A percentile compares a stretch with the other conserved stretches of the same genome.
These are phyloP conservation scores for Mucor indicus DNA, from an alignment of 371 early-diverging fungal species.

Conservation along the genomic window DNA sequence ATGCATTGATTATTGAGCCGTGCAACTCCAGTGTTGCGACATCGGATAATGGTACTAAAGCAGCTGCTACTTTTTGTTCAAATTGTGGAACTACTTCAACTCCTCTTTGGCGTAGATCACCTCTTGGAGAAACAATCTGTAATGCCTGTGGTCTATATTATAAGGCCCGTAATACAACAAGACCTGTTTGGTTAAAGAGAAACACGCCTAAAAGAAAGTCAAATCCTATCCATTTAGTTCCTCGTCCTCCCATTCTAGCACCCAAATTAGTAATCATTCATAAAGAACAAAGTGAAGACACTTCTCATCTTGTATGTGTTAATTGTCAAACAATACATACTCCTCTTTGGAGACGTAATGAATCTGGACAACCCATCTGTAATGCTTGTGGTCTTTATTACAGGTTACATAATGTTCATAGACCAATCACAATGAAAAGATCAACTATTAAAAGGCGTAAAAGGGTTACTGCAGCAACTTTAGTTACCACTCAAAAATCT, in stretches of 20 bases:
- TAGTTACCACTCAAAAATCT: not conserved
- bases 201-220: slow-evolving; percentile 37
- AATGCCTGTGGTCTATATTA: slow-evolving; percentile 92
- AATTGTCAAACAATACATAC: slow-evolving; percentile 77
- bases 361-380: slow-evolving; percentile 66
- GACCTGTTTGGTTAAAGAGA: slow-evolving; percentile 79
- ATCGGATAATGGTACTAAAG: slow-evolving; percentile 49
- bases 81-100: slow-evolving; percentile 89
- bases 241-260: slow-evolving; percentile 29
- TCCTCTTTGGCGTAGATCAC: slow-evolving; percentile 90
- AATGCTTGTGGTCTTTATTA: slow-evolving; percentile 84
- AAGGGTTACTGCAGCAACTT: slow-evolving; percentile 33
- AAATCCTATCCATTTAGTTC: slow-evolving; percentile 20
- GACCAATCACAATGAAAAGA: slow-evolving; percentile 56
- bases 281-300: not conserved
- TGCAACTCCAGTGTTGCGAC: slow-evolving; percentile 58
- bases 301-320: slow-evolving; percentile 45
- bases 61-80: slow-evolving; percentile 72
- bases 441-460: slow-evolving; percentile 57
- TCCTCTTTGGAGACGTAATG: slow-evolving; percentile 82
- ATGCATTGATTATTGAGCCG: slow-evolving; percentile 51
- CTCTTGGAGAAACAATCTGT: slow-evolving; percentile 81
- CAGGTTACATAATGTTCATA: slow-evolving; percentile 63
- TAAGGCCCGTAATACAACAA: slow-evolving; percentile 78
- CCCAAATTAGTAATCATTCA: not conserved